A percentile compares a stretch with the other conserved stretches of the same genome.
phyloP scores from a whole-genome alignment of 1,284 basidiomycete species.

The Austropuccinia psidii region DNA sequence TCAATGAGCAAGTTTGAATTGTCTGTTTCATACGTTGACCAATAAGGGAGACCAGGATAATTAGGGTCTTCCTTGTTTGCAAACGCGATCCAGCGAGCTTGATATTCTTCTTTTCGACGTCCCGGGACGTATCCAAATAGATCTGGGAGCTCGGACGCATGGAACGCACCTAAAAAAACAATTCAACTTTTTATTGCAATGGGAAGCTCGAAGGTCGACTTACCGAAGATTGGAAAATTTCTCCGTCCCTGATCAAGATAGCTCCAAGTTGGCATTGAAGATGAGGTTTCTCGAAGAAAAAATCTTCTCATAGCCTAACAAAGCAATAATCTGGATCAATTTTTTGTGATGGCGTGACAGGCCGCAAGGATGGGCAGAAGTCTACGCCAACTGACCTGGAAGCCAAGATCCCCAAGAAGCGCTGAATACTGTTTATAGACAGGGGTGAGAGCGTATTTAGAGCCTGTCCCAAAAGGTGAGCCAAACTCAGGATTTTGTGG shows the following conservation, averaged over 20 bases:
- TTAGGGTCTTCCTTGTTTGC: not conserved
- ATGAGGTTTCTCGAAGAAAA: too few relatives aligned
- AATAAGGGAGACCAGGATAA: not conserved
- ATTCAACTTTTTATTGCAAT: not conserved
- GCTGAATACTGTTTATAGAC: not conserved
- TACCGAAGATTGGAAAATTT: not conserved
- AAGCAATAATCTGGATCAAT: too few relatives aligned
- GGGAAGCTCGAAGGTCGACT: not conserved
- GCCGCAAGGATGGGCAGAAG: too few relatives aligned
- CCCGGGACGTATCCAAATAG: not conserved
- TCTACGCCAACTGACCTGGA: slow-evolving; percentile 2
- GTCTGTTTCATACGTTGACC: not conserved
- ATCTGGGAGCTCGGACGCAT: not conserved
- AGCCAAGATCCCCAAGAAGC: not conserved
- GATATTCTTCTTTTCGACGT: not conserved
- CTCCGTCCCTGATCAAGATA: not conserved
- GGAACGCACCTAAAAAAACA: slow-evolving; percentile 6
- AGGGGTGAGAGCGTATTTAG: not conserved
- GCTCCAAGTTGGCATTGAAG: not conserved
- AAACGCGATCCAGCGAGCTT: slow-evolving; percentile 9
- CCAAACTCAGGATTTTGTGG: not conserved
- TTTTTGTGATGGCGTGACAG: too few relatives aligned
- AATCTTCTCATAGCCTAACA: too few relatives aligned
- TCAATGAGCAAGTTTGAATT: not conserved
- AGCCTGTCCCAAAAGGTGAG: slow-evolving; percentile 1